Base-by-base conservation (phyloP, 2,329 filamentous ascomycete species). In the Trichoderma arundinaceum region DNA sequence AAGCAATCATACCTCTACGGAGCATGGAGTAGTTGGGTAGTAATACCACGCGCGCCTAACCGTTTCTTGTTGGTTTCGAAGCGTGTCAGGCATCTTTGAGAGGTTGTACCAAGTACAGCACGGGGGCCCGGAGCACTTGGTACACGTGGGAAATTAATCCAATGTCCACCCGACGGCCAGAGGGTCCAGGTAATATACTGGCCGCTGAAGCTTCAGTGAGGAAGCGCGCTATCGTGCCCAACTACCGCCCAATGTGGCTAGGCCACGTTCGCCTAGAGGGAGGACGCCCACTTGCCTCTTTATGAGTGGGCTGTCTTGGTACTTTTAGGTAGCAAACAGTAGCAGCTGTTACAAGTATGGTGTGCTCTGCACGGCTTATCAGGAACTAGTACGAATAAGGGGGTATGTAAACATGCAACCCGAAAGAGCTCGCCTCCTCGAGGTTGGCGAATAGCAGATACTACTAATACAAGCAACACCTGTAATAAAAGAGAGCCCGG, bases 1-100 rank as follows among this genome's bases (percentile, higher is more conserved):
- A 44, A 44, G 22, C 28, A 52, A 41, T 41, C 49, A 19, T 35
- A 35, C 15, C 15, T 28, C 10, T 28, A 28, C 22, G 22, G 22
- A 28, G 22, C 28, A 33, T 38, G 22, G 53, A 58, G 44, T 12
- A 32, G 35, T 52, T 61, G 38, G 58, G 46, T 63, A 38, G 59
- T 33, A 63, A 53, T 54, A 52, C 41, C 49, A 3, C 59, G 32
- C 13, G 54, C 22, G 59, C 59, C 59, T 63, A 63, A 63, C 59
- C 49, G 49, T 63, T 63, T 63, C 59, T 46, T 54, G 59, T 63
- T 63, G 59, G 49, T 63, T 63, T 63, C 59, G 59, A 33, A 53
- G 44, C 59, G 39, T 44, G 48, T 41, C 58, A 51, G 48, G 48
- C 58, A 52, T 61, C 58, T 35, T n/a, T 19, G 35, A 43, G 28